A percentile compares a stretch with the other conserved stretches of the same genome.
Evolutionary conservation across 2,329 filamentous ascomycete genomes (phyloP).

Genomic region (Claviceps capensis): DNA sequence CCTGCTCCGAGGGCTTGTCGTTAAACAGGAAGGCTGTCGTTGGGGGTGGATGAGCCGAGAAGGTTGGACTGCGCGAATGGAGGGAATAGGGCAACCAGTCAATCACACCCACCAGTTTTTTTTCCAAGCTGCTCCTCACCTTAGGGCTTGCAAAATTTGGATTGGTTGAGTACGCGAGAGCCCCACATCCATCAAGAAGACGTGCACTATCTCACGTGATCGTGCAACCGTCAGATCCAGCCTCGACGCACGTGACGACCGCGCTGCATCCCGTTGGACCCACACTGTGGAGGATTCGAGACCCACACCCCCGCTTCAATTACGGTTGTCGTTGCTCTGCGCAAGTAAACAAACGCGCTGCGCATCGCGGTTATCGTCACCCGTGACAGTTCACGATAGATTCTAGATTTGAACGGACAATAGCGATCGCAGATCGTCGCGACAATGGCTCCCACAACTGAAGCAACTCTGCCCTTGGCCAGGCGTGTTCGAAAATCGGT

Average conservation of each 20-base stretch:
- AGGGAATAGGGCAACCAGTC: slow-evolving; percentile 23
- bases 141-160: slow-evolving; percentile 30
- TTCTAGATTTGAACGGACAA: slow-evolving; percentile 6
- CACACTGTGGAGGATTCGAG: not conserved
- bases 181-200: slow-evolving; percentile 2
- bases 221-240: not conserved
- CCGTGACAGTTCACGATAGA: not conserved
- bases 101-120: slow-evolving; percentile 23
- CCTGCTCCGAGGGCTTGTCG: slow-evolving; percentile 26
- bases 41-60: slow-evolving; percentile 22
- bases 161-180: slow-evolving; percentile 19
- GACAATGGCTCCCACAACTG: slow-evolving; percentile 19
- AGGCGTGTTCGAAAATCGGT: slow-evolving; percentile 59
- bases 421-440: slow-evolving; percentile 10
- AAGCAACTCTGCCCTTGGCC: slow-evolving; percentile 40
- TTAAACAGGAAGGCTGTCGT: slow-evolving; percentile 25
- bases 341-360: slow-evolving; percentile 27
- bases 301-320: slow-evolving; percentile 3
- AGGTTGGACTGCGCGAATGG: slow-evolving; percentile 22
- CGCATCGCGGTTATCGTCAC: slow-evolving; percentile 13
- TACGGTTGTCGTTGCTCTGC: slow-evolving; percentile 7
- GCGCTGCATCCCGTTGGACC: not conserved
- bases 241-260: not conserved
- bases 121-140: slow-evolving; percentile 16
- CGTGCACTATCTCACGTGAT: not conserved